Base-by-base conservation (phyloP, 2,329 filamentous ascomycete genomes). In the Pseudopithomyces chartarum region DNA sequence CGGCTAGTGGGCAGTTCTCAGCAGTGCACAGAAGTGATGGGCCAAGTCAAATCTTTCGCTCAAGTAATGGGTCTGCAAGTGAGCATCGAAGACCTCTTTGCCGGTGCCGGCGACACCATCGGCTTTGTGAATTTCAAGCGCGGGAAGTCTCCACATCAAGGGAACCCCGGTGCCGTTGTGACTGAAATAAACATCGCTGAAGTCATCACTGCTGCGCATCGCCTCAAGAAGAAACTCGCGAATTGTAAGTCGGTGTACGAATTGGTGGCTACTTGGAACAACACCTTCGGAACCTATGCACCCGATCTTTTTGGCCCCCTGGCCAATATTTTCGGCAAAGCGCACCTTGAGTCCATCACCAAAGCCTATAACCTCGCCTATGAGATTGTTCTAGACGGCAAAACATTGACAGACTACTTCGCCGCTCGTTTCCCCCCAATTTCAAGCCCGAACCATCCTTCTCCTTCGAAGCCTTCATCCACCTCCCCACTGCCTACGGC, bases 261-360 rank as follows among this genome's bases (percentile, higher is more conserved):
- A 2, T 73, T 70, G 71, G 55, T 74, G 8, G 60, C 60, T 23
- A 45, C 58, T 8, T 74, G 70, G 70, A 74, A 74, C 42, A 29
- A 13, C 40, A 64, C 55, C 6, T 46, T 67, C 5, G 70, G 68
- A 6, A 64, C 52, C 5, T 72, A 72, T 34, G 63, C 65, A 3
- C 29, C 59, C 3, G 60, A 68, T 40, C 61, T 69, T 19, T 73
- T 73, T 52, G 71, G 70, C 1, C 65, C 70, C 0, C 61, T 71
- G 0, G 58, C 63, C 10, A 62, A 68, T 15, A 56, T 67, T 2
- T 66, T 72, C 13, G 70, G 68, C 13, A 65, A 62, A 39, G 2
- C 55, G 5, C 71, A 74, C 39, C 55, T 69, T 4, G 55, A 66
- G 10, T 49, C 55, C 3, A 62, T 73, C n/a, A 67, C 61, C 13